Percentiles rank a stretch among this genome's conserved stretches.
Evolutionary conservation across 2,329 filamentous ascomycete genomes (phyloP).

Genomic region (Rhytidhysteron rufulum): DNA sequence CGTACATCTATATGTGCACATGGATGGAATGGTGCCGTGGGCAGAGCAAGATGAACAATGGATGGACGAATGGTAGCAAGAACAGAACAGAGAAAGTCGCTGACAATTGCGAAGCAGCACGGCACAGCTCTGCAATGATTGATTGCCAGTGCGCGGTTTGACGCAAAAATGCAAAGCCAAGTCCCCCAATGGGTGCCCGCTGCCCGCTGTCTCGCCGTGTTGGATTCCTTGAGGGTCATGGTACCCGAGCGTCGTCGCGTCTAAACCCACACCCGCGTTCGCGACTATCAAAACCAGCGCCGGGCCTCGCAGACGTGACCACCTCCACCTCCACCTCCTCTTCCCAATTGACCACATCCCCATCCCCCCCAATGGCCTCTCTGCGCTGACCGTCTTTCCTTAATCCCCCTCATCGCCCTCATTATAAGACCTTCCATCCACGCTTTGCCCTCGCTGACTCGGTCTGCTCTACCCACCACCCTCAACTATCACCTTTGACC

Average conservation of each 20-base stretch:
- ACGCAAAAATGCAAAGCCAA: background rate
- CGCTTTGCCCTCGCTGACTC: conserved; percentile 21
- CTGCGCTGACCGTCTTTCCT: conserved; percentile 21
- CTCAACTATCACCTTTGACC: background rate
- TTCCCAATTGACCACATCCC: conserved; percentile 33
- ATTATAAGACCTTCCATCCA: conserved; percentile 12
- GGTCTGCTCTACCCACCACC: conserved; percentile 9
- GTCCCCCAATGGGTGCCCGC: background rate
- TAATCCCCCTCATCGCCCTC: conserved; percentile 12
- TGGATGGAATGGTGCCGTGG: background rate
- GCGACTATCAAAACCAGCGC: conserved; percentile 12
- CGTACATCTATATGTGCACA: too few species aligned
- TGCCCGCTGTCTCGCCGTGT: background rate
- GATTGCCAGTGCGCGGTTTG: too few species aligned
- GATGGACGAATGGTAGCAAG: background rate
- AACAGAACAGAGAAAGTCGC: background rate
- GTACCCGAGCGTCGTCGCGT: conserved; percentile 20
- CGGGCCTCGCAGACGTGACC: conserved; percentile 23
- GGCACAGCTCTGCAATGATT: background rate
- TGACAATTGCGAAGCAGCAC: background rate
- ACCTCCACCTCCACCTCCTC: too few species aligned
- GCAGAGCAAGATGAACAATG: background rate
- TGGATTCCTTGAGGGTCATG: background rate
- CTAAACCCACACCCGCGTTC: conserved; percentile 21
- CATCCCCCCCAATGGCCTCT: too few species aligned